phyloP scores from a whole-genome alignment of 1,284 basidiomycete genomes.

The Porodaedalea pini region DNA sequence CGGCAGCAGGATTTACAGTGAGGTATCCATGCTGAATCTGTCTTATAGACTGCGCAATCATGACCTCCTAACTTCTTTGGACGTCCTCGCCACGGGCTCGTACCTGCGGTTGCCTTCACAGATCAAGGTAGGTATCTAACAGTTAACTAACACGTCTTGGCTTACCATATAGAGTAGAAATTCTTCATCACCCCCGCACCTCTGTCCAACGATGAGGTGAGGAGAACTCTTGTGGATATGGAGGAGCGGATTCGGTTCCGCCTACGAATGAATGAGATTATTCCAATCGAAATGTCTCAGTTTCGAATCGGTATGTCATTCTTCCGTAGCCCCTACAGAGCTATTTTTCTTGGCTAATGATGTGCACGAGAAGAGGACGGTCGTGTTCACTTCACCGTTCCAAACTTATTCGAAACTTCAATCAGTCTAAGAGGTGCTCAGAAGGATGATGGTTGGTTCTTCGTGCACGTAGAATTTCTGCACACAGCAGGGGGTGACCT shows the following conservation, averaged over 20 bases:
- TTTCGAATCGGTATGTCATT: constrained; percentile 60
- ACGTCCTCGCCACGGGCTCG: constrained; percentile 79
- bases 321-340: constrained; percentile 13
- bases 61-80: constrained; percentile 84
- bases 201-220: constrained; percentile 62
- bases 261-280: constrained; percentile 66
- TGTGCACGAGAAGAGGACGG: constrained; percentile 53
- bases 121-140: constrained; percentile 57
- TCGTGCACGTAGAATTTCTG: constrained; percentile 72
- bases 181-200: constrained; percentile 62
- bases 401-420: constrained; percentile 72
- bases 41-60: constrained; percentile 75
- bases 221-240: constrained; percentile 64
- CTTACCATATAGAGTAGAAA: constrained; percentile 43
- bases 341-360: constrained; percentile 16
- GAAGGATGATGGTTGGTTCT: constrained; percentile 75
- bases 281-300: constrained; percentile 72
- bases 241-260: constrained; percentile 76
- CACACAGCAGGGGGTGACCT: constrained; percentile 71
- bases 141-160: constrained; percentile 20
- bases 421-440: constrained; percentile 69
- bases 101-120: constrained; percentile 75
- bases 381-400: constrained; percentile 71
- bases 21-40: not conserved
- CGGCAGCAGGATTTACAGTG: constrained; percentile 7